Evolutionary conservation across 2,329 filamentous ascomycete genomes (phyloP), one percentile per base, ranked within the genome.

Genomic region (Pestalotiopsis sp.): DNA sequence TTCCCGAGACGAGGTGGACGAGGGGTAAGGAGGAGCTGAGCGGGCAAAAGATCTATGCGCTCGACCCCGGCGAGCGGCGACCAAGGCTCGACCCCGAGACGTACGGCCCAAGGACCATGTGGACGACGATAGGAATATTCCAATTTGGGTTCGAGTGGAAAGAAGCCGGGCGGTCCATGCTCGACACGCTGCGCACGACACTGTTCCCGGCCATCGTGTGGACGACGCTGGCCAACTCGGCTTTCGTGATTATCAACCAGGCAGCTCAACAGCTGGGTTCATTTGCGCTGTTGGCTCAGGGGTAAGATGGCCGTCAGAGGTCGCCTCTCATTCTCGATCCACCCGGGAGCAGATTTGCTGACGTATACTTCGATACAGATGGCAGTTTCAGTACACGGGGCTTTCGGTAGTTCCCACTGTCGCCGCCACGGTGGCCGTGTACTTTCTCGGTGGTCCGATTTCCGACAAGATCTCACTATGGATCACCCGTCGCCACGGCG

Each of bases 1-100:
- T 82, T 1, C 80, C 80, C 2, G 80, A 82, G 72, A 81, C 80
- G 0, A 73, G 78, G 6, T 80, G 76, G 75, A 74, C 69, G 0
- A 72, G 80, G 14, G 75, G 77, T 1, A 71, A 69, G 14, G 74
- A 77, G 5, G 76, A 78, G 68, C 72, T 80, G 6, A 75, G 78
- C 68, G 70, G 77, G 57, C 66, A 73, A 23, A 70, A 73, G 38
- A 41, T 75, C 2, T 75, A 72, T 23, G 73, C 75, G 20, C 67
- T 80, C 0, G 57, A 31, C 3, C 73, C 75, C 0, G 80, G 76
- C 20, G 67, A 74, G 59, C 72, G 70, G 63, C 75, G 77, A 3
- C 75, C 78, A 5, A 72, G 70, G 36, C 69, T 80, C 31, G 78
- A 80, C 71, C 70, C 72, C 58, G 63, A 68, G 12, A 72, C 68